Conservation (phyloP, 2,329 filamentous ascomycete species). For the Aspergillus ochraceus region DNA sequence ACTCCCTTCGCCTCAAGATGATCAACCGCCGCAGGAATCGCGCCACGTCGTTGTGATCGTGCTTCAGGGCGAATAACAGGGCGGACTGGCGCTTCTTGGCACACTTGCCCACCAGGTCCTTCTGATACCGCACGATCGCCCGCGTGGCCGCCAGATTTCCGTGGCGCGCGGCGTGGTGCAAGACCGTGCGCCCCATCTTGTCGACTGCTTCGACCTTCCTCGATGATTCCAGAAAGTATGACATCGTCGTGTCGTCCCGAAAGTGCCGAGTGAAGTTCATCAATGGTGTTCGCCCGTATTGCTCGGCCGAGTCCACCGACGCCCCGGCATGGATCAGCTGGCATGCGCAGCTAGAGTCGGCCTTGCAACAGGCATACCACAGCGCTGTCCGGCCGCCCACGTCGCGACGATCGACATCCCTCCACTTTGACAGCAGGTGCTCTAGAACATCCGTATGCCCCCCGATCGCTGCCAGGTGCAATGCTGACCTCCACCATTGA, state of each 20-base stretch:
- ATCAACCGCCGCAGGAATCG: neutral
- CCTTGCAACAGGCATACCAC: neutral
- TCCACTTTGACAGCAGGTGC: neutral
- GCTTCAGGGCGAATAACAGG: neutral
- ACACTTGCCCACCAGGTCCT: neutral
- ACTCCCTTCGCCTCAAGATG: neutral
- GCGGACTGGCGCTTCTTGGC: neutral
- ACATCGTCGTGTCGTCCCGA: neutral
- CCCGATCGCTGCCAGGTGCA: neutral
- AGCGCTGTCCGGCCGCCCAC: neutral
- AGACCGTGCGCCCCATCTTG: neutral
- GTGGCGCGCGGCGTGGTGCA: neutral
- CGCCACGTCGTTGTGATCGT: neutral
- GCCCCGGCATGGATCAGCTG: neutral
- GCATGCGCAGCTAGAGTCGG: too few relatives aligned
- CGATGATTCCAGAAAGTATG: neutral
- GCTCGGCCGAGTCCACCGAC: neutral
- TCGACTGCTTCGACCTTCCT: neutral
- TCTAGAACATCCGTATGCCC: neutral
- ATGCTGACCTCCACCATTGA: neutral
- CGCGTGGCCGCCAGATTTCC: neutral
- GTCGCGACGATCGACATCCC: neutral
- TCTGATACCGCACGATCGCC: neutral
- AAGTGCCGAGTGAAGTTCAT: neutral
- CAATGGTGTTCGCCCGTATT: neutral